These are phyloP conservation scores for Dactylis glomerata DNA, from an alignment of 176 grass and related monocot genomes.

Conservation along the genomic window DNA sequence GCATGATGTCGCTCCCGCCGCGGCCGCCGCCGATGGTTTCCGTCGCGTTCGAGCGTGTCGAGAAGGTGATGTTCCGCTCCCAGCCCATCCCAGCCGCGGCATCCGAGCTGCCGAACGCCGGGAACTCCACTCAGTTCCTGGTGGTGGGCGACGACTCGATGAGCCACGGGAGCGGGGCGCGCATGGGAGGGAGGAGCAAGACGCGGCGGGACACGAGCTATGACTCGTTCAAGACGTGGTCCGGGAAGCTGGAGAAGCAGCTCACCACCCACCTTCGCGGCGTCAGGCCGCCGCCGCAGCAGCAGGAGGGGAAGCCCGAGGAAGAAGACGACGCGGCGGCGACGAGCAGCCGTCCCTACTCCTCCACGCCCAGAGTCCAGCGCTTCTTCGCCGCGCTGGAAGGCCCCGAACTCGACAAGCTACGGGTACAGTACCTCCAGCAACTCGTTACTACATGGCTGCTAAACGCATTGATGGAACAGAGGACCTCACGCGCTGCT, in stretches of 20 bases:
- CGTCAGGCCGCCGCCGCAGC: not conserved
- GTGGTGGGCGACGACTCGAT: conserved; percentile 36
- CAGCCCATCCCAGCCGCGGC: conserved; percentile 44
- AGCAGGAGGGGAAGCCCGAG: conserved; percentile 8
- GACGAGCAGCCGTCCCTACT: not conserved
- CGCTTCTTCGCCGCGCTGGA: conserved; percentile 94
- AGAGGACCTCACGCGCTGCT: not conserved
- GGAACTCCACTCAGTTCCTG: not conserved
- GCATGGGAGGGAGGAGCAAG: conserved; percentile 3
- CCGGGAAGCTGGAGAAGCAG: conserved; percentile 78
- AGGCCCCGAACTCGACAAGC: conserved; percentile 87
- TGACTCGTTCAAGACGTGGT: conserved; percentile 92
- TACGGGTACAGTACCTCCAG: conserved; percentile 44
- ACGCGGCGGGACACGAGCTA: conserved; percentile 53
- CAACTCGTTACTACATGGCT: not conserved
- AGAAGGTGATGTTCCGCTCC: conserved; percentile 60
- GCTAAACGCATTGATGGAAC: not conserved
- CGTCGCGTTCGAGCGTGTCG: conserved; percentile 22
- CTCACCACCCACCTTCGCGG: conserved; percentile 60
- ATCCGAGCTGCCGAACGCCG: not conserved
- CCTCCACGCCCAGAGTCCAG: conserved; percentile 50
- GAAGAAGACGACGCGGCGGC: not conserved
- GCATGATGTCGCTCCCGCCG: not conserved
- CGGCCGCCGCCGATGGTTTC: not conserved
- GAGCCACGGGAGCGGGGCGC: not conserved